Base-by-base conservation (phyloP, 352 stramenopile species). In the Phytophthora vignae region DNA sequence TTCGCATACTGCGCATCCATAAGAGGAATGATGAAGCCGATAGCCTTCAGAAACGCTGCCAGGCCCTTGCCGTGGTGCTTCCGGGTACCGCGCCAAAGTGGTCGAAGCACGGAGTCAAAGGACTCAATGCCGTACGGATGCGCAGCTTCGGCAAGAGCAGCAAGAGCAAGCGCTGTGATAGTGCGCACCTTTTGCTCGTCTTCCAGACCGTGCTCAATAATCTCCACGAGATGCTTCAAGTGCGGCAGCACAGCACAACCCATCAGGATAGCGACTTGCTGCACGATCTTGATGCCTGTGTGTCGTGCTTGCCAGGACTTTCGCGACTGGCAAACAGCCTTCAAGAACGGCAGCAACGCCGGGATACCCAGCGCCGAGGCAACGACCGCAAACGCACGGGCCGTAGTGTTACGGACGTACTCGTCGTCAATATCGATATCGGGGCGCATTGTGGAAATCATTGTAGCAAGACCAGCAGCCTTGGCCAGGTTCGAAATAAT, bases 401-500 rank as follows among this genome's bases (percentile, higher is more conserved):
- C 97, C 9, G 98, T 99, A 6, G 97, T 99, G 81, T 99, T 99
- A 15, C 98, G 91, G 11, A 99, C 98, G 69, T 99, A 99, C 74
- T 99, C 98, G 70, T 99, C 97, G 4, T 97, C 90, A 58, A 98
- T 98, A 79, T 99, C 98, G 73, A 99, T 99, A 81, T 99, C 98
- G 0, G 98, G 97, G 12, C 98, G 90, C 97, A 99, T 99, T 0
- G 98, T 99, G 14, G 98, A 98, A 80, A 99, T 99, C 98, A 99
- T 99, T 5, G 98, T 99, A 3, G 98, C 96, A 3, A 99, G 80
- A 60, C 98, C 98, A 12, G 98, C 98, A 36, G 98, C 98, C 84
- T 99, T 99, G 3, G 97, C 96, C 12, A 99, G 78, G 76, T 99
- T 99, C 48, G 96, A 99, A 63, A 99, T 99, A 73, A 99, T 99